Evolutionary conservation across 495 filamentous ascomycete genomes (phyloP), one percentile per base, ranked within the genome.

Genomic region (Hyaloscypha finlandica): DNA sequence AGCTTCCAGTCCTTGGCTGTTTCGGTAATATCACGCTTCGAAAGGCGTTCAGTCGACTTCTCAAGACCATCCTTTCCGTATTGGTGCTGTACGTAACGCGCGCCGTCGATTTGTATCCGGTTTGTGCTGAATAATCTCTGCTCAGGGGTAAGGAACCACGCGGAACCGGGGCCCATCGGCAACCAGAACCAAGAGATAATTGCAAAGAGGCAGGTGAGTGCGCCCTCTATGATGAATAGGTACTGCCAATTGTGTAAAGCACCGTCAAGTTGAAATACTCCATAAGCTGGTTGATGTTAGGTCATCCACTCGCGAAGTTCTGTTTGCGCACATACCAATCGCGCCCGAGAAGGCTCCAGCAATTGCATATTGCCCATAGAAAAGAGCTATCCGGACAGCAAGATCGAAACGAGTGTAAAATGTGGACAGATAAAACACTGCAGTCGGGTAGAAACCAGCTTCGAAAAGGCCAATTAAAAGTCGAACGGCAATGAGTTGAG

Each of bases 371-470:
- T 84, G 83, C 11, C 84, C 83, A 61, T 82, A 88, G 70, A 87
- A 87, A 58, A 86, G 69, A 25, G 83, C 82, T 14, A 85, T 83
- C 25, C 86, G 81, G 37, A 88, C 76, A 3, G 85, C 86, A 37
- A 88, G 77, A 73, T 87, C 84, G 3, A 81, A 80, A 60, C 63
- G 29, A 20, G 58, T 58, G 63, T 92, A 92, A 89, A 90, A 93
- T 73, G 87, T 86, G 2, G 88, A 89, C 39, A 91, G 81, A 68
- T 90, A 88, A 69, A 90, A 92, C 4, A 88, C 84, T 22, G 88
- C 86, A 19, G 87, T 90, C 1, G 90, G 90, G 73, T 89, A 92
- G 14, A 92, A 76, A 31, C 90, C 87, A 5, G 88, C 86, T 74
- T 90, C 88, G 2, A 87, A 77, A 30, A 92, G 77, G 9, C 90